phyloP scores from a whole-genome alignment of 2,329 filamentous ascomycete genomes.

The Fusarium ramigenum region DNA sequence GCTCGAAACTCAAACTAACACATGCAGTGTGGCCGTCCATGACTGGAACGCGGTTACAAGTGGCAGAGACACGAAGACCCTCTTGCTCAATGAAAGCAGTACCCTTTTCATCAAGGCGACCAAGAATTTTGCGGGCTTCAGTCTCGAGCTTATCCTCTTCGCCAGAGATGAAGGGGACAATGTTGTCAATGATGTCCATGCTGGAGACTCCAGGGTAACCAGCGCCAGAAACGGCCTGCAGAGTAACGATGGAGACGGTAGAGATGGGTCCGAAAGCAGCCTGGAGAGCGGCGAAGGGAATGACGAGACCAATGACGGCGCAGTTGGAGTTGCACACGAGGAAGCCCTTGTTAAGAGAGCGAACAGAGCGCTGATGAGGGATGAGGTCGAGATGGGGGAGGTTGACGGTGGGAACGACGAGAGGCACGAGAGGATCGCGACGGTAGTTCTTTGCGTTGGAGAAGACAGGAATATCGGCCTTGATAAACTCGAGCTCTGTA shows the following conservation, averaged over 20 bases:
- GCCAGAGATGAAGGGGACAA: slow-evolving; percentile 90
- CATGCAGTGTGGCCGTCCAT: slow-evolving; percentile 96
- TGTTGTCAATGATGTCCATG: slow-evolving; percentile 97
- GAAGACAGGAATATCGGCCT: slow-evolving; percentile 89
- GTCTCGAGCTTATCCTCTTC: slow-evolving; percentile 97
- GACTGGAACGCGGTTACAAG: slow-evolving; percentile 94
- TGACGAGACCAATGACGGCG: slow-evolving; percentile 94
- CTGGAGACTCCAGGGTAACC: slow-evolving; percentile 89
- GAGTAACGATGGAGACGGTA: slow-evolving; percentile 80
- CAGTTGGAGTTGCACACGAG: slow-evolving; percentile 98
- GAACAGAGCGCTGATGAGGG: slow-evolving; percentile 82
- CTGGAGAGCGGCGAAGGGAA: slow-evolving; percentile 91
- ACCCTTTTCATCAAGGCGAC: slow-evolving; percentile 73
- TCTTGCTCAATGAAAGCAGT: slow-evolving; percentile 82
- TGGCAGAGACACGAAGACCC: slow-evolving; percentile 79
- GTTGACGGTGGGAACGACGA: slow-evolving; percentile 96
- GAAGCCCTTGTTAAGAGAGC: slow-evolving; percentile 83
- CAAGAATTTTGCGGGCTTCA: slow-evolving; percentile 94
- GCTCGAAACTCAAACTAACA: slow-evolving; percentile 84
- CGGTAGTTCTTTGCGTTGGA: slow-evolving; percentile 99
- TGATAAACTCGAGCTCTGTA: slow-evolving; percentile 88
- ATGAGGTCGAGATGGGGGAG: slow-evolving; percentile 87
- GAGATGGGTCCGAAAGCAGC: slow-evolving; percentile 86
- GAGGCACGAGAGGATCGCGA: slow-evolving; percentile 85
- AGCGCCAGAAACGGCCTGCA: slow-evolving; percentile 93